phyloP scores from a whole-genome alignment of 78 protist species.

The slime mould (Dictyostelium discoideum) region DNA sequence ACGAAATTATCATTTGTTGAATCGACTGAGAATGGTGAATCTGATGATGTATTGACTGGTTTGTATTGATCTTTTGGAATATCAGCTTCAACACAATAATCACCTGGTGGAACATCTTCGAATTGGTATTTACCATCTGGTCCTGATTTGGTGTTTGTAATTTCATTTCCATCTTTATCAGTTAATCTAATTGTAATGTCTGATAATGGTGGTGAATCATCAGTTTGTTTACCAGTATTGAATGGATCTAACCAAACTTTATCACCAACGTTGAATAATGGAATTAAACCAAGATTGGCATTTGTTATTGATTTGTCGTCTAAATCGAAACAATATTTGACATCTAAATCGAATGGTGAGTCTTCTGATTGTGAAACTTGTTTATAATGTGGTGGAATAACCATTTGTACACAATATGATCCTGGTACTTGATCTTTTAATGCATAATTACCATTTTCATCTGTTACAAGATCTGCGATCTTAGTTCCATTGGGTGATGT shows the following conservation, averaged over 20 bases:
- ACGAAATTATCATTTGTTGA: not conserved
- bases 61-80: not conserved
- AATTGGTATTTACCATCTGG: not conserved
- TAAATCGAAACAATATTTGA: not conserved
- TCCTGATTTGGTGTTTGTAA: not conserved
- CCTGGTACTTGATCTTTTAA: slow-evolving; percentile 26
- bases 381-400: not conserved
- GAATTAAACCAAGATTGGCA: not conserved
- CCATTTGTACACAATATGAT: slow-evolving; percentile 16
- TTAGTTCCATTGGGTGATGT: slow-evolving; percentile 1
- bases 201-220: not conserved
- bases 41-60: not conserved
- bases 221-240: not conserved
- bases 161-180: not conserved
- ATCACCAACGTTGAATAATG: not conserved
- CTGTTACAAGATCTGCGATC: not conserved
- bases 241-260: not conserved
- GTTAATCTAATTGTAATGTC: not conserved
- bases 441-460: not conserved
- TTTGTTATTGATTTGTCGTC: not conserved
- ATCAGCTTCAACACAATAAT: not conserved
- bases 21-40: not conserved
- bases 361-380: not conserved
- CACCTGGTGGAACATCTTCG: slow-evolving; percentile 15
- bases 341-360: not conserved